Evolutionary conservation across 2,329 filamentous ascomycete species (phyloP), one percentile per base, ranked within the genome.

Genomic region (Botryotinia calthae): DNA sequence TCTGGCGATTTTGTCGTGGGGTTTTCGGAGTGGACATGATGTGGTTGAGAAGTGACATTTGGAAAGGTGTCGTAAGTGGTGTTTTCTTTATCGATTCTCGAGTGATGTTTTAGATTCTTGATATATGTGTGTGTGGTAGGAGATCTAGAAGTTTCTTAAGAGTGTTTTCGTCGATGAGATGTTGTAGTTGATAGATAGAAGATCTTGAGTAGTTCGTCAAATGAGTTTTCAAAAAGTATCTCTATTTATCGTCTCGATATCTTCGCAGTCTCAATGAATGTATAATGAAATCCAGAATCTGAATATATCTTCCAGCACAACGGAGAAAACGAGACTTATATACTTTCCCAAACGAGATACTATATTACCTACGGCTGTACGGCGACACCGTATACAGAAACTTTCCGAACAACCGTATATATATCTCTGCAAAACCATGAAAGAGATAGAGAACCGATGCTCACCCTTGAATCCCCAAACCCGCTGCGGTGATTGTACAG

Each of bases 61-160:
- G 37, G n/a, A 22, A 67, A n/a, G 25, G n/a, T 28, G 1, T 56
- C 14, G 25, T 2, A 28, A 20, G 25, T 28, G 14, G 46, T 20
- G 40, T 54, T 22, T 40, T 16, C 34, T 67, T 54, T 56, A 37
- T 66, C 12, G 16, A 25, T 4, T 31, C 4, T 18, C 9, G 34
- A 67, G 28, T 25, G 20, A 31, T 25, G 34, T 54, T 54, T 54
- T 67, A 56, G 48, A 40, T 56, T 18, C n/a, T 28, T 56, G 2
- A 18, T 54, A 25, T 51, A n/a, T 2, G 5, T 28, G 64, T n/a
- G 40, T 42, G 10, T 18, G 6, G 18, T 25, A 4, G 28, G 16
- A 14, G 54, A 42, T 67, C 64, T 31, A 31, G 64, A 42, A 42
- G 64, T 22, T 67, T 67, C 46, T 42, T n/a, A 54, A n/a, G 46